These are phyloP conservation scores for Kazachstania viticola DNA, from an alignment of 805 yeast genomes.

Conservation along the genomic window DNA sequence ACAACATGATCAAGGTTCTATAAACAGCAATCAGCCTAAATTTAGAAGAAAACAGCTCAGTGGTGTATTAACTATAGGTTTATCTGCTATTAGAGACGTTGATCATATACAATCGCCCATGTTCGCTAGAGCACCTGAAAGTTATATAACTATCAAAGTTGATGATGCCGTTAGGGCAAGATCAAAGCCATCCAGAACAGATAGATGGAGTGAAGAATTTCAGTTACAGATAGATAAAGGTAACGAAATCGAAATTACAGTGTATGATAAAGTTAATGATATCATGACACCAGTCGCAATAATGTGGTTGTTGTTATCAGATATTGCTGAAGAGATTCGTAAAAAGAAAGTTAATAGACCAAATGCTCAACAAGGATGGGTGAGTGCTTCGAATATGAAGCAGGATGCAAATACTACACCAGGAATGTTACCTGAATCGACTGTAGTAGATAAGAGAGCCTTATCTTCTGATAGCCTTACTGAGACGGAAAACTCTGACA, in stretches of 20 bases:
- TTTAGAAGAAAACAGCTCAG: conserved; percentile 74
- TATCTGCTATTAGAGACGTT: conserved; percentile 73
- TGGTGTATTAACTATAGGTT: conserved; percentile 65
- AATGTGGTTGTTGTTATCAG: conserved; percentile 83
- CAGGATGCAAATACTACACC: neutral
- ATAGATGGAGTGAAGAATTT: conserved; percentile 75
- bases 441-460: neutral
- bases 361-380: conserved; percentile 72
- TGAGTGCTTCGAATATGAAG: conserved; percentile 49
- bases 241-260: conserved; percentile 80
- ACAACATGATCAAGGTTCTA: conserved; percentile 44
- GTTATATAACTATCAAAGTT: conserved; percentile 63
- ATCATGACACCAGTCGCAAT: conserved; percentile 78
- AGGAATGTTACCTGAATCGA: neutral
- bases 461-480: neutral
- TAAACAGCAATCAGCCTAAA: conserved; percentile 54
- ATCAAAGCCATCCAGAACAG: conserved; percentile 64
- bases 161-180: conserved; percentile 80
- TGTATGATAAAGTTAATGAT: conserved; percentile 66
- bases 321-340: conserved; percentile 89
- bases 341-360: conserved; percentile 75
- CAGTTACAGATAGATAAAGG: conserved; percentile 77
- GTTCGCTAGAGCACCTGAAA: conserved; percentile 68
- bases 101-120: conserved; percentile 86
- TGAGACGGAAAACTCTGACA: neutral